Conservation (phyloP, 345 rosid genomes). For the Brassica incana region DNA sequence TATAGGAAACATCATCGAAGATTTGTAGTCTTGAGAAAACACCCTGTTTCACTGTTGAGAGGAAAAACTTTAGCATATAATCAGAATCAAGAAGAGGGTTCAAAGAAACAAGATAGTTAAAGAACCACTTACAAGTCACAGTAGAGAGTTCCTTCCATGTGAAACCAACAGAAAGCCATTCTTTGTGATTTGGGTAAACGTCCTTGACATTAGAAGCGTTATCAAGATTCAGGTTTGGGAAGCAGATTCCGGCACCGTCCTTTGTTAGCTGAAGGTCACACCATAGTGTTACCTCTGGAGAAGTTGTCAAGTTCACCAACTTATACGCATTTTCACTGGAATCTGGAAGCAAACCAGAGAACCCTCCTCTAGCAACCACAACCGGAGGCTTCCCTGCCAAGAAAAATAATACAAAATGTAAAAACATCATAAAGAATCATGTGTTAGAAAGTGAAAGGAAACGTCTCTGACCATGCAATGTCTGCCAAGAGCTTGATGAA, state of each 20-base stretch:
- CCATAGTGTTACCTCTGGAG: conserved; percentile 45
- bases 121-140: conserved; percentile 42
- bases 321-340: conserved; percentile 47
- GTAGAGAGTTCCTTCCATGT: conserved; percentile 35
- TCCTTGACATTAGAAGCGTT: conserved; percentile 42
- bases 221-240: conserved; percentile 49
- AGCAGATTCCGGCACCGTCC: conserved; percentile 65
- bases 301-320: conserved; percentile 24
- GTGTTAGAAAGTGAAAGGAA: not conserved
- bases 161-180: conserved; percentile 56
- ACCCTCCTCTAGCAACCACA: conserved; percentile 75
- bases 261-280: conserved; percentile 85
- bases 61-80: not conserved
- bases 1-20: conserved; percentile 34
- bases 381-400: conserved; percentile 57
- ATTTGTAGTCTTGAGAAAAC: conserved; percentile 41
- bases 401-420: not conserved
- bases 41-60: conserved; percentile 51
- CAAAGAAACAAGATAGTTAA: conserved; percentile 10
- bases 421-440: not conserved
- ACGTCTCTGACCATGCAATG: conserved; percentile 30
- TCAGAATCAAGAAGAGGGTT: conserved; percentile 38
- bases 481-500: conserved; percentile 36
- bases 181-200: conserved; percentile 13
- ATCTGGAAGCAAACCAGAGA: conserved; percentile 70